These are phyloP conservation scores for Stachybotrys elegans DNA, from an alignment of 2,329 filamentous ascomycete species.

Conservation along the genomic window DNA sequence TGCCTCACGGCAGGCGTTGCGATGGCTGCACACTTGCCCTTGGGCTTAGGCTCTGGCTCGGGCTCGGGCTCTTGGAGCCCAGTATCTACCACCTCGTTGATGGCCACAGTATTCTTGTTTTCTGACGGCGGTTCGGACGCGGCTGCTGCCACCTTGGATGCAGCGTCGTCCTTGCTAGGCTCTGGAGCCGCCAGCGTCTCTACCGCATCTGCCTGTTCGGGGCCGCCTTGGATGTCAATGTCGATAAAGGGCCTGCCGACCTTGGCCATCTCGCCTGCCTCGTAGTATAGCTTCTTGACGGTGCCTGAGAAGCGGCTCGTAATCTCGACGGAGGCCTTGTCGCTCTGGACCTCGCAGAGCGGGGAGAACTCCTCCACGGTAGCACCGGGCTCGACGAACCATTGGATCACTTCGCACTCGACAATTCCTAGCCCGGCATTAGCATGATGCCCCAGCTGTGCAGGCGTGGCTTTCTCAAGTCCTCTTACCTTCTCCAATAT, in stretches of 20 bases:
- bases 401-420: conserved; percentile 98
- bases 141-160: conserved; percentile 16
- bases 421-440: conserved; percentile 66
- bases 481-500: conserved; percentile 74
- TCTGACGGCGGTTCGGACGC: conserved; percentile 5
- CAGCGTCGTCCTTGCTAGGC: conserved; percentile 20
- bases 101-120: not conserved
- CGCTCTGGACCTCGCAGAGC: conserved; percentile 95
- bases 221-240: conserved; percentile 83
- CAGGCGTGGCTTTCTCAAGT: not conserved
- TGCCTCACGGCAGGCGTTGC: conserved; percentile 92
- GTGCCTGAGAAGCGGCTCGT: conserved; percentile 93
- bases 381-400: conserved; percentile 96
- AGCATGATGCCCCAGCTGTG: conserved; percentile 7
- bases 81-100: conserved; percentile 9
- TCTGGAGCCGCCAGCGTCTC: conserved; percentile 29
- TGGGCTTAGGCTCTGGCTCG: conserved; percentile 22
- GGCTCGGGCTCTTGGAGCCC: conserved; percentile 10
- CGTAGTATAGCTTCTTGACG: conserved; percentile 94
- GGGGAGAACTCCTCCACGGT: conserved; percentile 97
- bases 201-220: conserved; percentile 45
- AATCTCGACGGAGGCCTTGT: conserved; percentile 89
- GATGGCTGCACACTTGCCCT: conserved; percentile 65
- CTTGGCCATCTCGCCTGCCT: conserved; percentile 91
- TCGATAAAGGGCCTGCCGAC: conserved; percentile 93